Base-by-base conservation (phyloP, 1,139 yeast genomes). In the Saccharomyces hybrid region DNA sequence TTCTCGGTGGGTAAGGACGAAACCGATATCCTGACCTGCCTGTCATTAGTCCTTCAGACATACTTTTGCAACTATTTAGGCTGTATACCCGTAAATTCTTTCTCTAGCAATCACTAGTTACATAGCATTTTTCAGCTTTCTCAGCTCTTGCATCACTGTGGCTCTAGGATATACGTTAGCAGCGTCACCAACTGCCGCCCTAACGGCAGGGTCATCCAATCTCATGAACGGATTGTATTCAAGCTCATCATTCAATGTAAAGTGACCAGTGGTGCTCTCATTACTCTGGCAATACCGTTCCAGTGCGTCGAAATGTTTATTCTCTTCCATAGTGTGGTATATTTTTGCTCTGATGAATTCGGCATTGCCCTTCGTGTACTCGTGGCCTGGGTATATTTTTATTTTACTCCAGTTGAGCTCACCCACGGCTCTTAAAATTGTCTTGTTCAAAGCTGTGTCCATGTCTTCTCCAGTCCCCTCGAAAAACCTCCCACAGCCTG, bases 401-500 rank as follows among this genome's bases (percentile, higher is more conserved):
- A 69, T 64, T 2, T 48, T 54, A 27, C 52, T 50, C 68, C 64
- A 66, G 46, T 67, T 62, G 24, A 65, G 55, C 47, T 62, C 64
- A 4, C 68, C 66, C 42, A 74, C 70, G 0, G 96, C 88, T 14
- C 82, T 83, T 38, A 76, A 72, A 1, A 96, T 95, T 3, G 79
- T 72, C 27, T 73, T 70, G 62, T 82, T 83, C 64, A 93, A 75
- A 0, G 96, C 80, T 1, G 64, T 60, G 62, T 86, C 80, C 99
- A 93, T 93, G 67, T 93, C 86, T 32, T 72, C 73, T 0, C 93
- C 91, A 12, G 79, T 77, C 2, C 98, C 99, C 73, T 93, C 99
- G 68, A 93, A 93, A 71, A 93, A 93, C 52, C 98, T 78, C 8
- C 99, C 99, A 69, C 98, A 91, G 1, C 99, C 99, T 52, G 95